phyloP scores from a whole-genome alignment of 192 early-diverging fungal species.

The Glomus cerebriforme region DNA sequence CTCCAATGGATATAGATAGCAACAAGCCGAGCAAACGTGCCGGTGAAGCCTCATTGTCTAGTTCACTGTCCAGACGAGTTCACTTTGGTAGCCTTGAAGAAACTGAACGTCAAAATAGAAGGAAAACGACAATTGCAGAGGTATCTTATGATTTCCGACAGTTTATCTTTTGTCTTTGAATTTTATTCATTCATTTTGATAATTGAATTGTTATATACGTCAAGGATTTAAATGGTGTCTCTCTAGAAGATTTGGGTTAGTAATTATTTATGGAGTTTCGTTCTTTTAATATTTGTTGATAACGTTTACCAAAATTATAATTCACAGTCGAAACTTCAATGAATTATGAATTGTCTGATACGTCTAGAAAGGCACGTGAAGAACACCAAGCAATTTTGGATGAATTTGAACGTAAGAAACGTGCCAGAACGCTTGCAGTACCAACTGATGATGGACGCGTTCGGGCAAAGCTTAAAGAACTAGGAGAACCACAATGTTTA shows the following conservation, averaged over 20 bases:
- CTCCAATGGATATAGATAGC: no score
- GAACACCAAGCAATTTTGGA: conserved; percentile 60
- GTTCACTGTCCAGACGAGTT: no score
- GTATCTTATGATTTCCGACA: no score
- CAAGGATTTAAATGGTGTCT: conserved; percentile 37
- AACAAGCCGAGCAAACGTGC: no score
- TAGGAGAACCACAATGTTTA: conserved; percentile 84
- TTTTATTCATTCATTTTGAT: no score
- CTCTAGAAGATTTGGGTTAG: conserved; percentile 48
- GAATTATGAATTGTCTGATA: conserved; percentile 48
- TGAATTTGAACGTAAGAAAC: conserved; percentile 74
- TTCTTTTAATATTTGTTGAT: not conserved
- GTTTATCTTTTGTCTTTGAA: no score
- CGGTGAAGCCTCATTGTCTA: no score
- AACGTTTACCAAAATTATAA: not conserved
- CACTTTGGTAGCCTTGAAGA: no score
- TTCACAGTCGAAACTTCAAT: conserved; percentile 33
- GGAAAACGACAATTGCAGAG: no score
- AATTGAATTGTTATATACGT: no score
- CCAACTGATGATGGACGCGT: conserved; percentile 90
- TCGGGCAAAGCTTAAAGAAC: conserved; percentile 68
- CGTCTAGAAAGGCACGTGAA: conserved; percentile 49
- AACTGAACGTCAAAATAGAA: no score
- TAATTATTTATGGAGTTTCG: no score
- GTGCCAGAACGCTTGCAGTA: conserved; percentile 79